A percentile compares a stretch with the other conserved stretches of the same genome.
phyloP scores from a whole-genome alignment of 805 yeast genomes.

The Hanseniaspora taiwanica region DNA sequence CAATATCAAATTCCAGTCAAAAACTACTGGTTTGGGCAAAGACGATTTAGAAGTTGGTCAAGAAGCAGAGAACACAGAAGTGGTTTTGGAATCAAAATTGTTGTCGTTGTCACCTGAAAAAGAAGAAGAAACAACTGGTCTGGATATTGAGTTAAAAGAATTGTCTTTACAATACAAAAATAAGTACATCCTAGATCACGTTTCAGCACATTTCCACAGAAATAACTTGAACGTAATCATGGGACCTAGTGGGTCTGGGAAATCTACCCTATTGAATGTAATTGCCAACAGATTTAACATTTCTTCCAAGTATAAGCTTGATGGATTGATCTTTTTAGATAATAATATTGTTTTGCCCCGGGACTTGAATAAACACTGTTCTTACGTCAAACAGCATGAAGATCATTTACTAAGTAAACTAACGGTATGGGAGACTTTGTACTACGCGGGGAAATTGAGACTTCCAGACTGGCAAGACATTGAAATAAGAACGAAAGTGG shows the following conservation, averaged over 20 bases:
- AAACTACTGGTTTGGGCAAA: neutral
- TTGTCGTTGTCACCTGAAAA: neutral
- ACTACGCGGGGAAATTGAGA: slow-evolving; percentile 58
- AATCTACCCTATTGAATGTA: slow-evolving; percentile 51
- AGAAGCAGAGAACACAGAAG: neutral
- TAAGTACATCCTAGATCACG: slow-evolving; percentile 29
- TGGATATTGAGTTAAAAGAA: slow-evolving; percentile 14
- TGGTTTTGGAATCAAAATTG: neutral
- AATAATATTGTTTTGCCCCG: slow-evolving; percentile 23
- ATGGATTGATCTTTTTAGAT: slow-evolving; percentile 35
- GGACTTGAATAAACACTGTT: slow-evolving; percentile 35
- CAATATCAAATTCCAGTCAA: neutral
- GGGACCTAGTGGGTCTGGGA: slow-evolving; percentile 79
- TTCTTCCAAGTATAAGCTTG: slow-evolving; percentile 17
- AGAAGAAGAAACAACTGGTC: neutral
- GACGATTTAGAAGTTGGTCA: neutral
- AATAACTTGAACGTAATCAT: slow-evolving; percentile 56
- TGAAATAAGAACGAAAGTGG: slow-evolving; percentile 36
- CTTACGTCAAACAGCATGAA: slow-evolving; percentile 77
- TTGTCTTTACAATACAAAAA: slow-evolving; percentile 7
- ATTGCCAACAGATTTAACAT: slow-evolving; percentile 43
- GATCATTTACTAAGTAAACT: slow-evolving; percentile 54
- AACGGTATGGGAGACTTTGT: slow-evolving; percentile 67
- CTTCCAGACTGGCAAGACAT: slow-evolving; percentile 32
- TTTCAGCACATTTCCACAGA: slow-evolving; percentile 39